Conservation (phyloP, 2,329 filamentous ascomycete species). For the Lizonia empirigonia region DNA sequence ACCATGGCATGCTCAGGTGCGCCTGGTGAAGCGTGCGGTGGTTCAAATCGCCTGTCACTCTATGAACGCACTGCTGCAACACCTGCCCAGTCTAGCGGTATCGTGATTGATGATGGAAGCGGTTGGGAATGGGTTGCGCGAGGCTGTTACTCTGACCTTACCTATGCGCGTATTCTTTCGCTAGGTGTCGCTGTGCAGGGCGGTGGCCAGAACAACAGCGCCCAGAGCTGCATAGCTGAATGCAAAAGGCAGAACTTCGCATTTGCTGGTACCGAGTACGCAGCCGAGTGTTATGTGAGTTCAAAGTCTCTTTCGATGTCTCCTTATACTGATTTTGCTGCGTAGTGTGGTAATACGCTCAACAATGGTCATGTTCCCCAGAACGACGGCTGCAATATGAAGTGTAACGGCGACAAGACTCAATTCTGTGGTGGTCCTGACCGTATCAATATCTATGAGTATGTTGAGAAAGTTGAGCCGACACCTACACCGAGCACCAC, state of each 20-base stretch:
- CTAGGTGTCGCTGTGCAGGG: slow-evolving; percentile 7
- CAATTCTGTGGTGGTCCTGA: slow-evolving; percentile 24
- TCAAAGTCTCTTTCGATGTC: background rate
- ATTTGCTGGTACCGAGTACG: slow-evolving; percentile 18
- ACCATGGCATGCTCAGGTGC: slow-evolving; percentile 36
- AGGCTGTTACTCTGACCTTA: slow-evolving; percentile 18
- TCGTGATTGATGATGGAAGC: background rate
- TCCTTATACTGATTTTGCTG: background rate
- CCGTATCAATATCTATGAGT: slow-evolving; percentile 34
- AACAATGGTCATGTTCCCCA: slow-evolving; percentile 19
- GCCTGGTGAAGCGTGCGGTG: slow-evolving; percentile 33
- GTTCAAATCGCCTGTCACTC: slow-evolving; percentile 25
- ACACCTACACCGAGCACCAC: background rate
- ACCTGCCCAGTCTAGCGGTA: background rate
- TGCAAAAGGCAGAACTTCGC: slow-evolving; percentile 13
- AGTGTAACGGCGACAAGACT: slow-evolving; percentile 19
- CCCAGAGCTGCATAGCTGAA: slow-evolving; percentile 18
- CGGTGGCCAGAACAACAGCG: slow-evolving; percentile 15
- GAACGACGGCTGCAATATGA: slow-evolving; percentile 22
- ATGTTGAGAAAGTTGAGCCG: background rate
- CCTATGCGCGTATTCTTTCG: slow-evolving; percentile 13
- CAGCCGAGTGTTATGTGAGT: slow-evolving; percentile 10
- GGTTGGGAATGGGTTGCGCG: slow-evolving; percentile 5
- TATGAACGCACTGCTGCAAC: slow-evolving; percentile 13
- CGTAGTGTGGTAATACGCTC: slow-evolving; percentile 22